phyloP scores from a whole-genome alignment of 192 early-diverging fungal genomes.

The Entomortierella beljakovae region DNA sequence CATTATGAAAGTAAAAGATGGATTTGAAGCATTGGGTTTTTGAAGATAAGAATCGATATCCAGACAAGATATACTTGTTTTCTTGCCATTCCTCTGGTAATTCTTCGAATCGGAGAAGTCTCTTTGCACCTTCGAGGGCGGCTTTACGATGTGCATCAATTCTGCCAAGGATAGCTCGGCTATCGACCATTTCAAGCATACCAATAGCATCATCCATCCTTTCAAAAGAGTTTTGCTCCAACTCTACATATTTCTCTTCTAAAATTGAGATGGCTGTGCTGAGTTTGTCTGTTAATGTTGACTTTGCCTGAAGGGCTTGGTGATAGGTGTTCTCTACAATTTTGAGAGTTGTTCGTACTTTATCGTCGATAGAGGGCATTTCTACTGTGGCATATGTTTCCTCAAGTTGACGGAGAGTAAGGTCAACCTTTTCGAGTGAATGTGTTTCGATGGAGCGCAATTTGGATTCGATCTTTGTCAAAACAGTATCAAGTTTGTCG shows the following conservation, averaged over 20 bases:
- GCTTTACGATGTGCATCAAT: conserved; percentile 62
- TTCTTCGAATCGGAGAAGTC: conserved; percentile 68
- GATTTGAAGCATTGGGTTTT: conserved; percentile 64
- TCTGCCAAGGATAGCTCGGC: conserved; percentile 50
- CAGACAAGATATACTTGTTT: conserved; percentile 64
- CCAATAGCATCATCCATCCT: conserved; percentile 67
- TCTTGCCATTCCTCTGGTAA: conserved; percentile 73
- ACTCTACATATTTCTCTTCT: conserved; percentile 53
- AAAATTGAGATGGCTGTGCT: conserved; percentile 39
- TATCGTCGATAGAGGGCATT: conserved; percentile 38
- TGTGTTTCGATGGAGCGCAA: conserved; percentile 41
- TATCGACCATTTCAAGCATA: conserved; percentile 65
- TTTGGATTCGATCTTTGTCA: conserved; percentile 48
- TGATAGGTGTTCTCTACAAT: conserved; percentile 47
- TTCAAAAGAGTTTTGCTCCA: conserved; percentile 53
- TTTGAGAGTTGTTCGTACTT: conserved; percentile 34
- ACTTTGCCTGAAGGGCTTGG: conserved; percentile 41
- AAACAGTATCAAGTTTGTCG: conserved; percentile 40
- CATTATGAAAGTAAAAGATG: conserved; percentile 76
- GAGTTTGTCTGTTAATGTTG: conserved; percentile 37
- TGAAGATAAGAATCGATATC: conserved; percentile 67
- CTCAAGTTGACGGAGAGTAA: conserved; percentile 54
- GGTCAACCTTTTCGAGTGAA: conserved; percentile 55
- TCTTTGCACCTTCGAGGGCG: conserved; percentile 63
- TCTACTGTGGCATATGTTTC: conserved; percentile 62